Evolutionary conservation across 2,329 filamentous ascomycete genomes (phyloP), one percentile per base, ranked within the genome.

Genomic region (Colletotrichum theobromicola): DNA sequence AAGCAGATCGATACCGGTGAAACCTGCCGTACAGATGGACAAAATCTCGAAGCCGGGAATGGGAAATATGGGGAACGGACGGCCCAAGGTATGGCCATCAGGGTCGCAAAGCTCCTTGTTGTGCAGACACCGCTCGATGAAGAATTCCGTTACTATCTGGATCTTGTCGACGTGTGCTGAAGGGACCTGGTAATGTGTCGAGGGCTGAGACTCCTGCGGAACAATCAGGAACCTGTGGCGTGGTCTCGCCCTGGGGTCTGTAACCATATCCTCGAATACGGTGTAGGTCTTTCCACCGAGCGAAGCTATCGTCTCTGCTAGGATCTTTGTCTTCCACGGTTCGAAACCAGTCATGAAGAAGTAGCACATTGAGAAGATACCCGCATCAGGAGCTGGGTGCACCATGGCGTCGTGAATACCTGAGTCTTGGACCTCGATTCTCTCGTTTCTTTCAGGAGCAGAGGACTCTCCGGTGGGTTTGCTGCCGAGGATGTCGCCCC

Each of bases 41-140:
- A 98, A 84, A n/a, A 85, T 87, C 12, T 90, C 84, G 79, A 98
- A 96, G 1, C 90, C 94, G 81, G 85, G 79, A 35, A 97, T 91
- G 46, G 92, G 93, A 77, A 95, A 94, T 34, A 86, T 85, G 7
- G 91, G 88, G 76, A 98, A 94, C 4, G 97, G 95, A 8, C 91
- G 91, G 73, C 95, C 95, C 28, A 97, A 89, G 53, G 94, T 88
- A 81, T 97, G 92, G 6, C 90, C 87, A 66, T 88, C 85, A 7
- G 95, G 95, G 34, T 93, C 87, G 61, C 95, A 88, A 78, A 96
- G 90, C 30, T 85, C 86, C 82, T 94, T 97, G 76, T 91, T 91
- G 81, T 96, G 92, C 50, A 99, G 86, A 81, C 96, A 98, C 62
- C 92, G 91, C 84, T 99, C 97, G 67, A 99, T 89, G 90, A 96